phyloP scores from a whole-genome alignment of 768 basidiomycete species.

The Hericium alpestre region DNA sequence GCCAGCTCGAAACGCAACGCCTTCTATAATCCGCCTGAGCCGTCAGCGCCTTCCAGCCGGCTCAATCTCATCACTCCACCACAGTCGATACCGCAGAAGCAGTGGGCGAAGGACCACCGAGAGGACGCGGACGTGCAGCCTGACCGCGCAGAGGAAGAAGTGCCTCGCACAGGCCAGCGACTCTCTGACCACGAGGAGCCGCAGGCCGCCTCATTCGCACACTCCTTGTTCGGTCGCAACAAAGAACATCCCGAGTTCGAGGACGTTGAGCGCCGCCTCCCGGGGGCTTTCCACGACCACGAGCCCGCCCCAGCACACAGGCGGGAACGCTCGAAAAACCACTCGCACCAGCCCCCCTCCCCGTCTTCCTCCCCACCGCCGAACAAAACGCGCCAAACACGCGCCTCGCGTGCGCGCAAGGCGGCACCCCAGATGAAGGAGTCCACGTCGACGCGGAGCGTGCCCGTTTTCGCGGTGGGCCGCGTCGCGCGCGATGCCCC shows the following conservation, averaged over 20 bases:
- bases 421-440: background rate
- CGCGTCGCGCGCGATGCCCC: background rate
- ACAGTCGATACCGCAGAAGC: background rate
- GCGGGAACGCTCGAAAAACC: background rate
- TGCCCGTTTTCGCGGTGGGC: background rate
- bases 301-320: background rate
- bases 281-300: background rate
- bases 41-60: background rate
- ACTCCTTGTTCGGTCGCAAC: background rate
- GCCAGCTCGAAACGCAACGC: background rate
- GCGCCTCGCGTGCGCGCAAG: background rate
- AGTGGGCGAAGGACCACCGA: too few relatives aligned
- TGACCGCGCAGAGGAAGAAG: background rate
- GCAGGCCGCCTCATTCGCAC: background rate
- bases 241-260: background rate
- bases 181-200: background rate
- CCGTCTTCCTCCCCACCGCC: constrained; percentile 6
- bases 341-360: constrained; percentile 7
- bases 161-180: too few relatives aligned
- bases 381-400: constrained; percentile 6
- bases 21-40: background rate
- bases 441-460: background rate
- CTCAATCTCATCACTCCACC: background rate
- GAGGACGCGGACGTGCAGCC: background rate
- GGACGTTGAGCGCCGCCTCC: background rate